phyloP scores from a whole-genome alignment of 768 basidiomycete genomes.

The Hydnum rufescens region DNA sequence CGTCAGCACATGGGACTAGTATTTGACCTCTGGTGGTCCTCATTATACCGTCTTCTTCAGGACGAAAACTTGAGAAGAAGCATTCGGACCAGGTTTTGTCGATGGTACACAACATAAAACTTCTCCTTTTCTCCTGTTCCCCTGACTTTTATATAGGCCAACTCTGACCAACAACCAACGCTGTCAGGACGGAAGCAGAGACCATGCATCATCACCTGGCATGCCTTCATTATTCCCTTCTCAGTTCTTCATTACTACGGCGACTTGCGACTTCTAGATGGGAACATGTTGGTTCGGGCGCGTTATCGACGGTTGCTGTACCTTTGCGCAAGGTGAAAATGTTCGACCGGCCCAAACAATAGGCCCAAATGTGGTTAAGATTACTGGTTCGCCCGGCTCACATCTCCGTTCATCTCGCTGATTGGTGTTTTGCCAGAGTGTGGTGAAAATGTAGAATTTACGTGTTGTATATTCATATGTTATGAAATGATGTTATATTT shows the following conservation, averaged over 20 bases:
- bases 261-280: constrained; percentile 85
- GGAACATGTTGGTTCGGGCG: constrained; percentile 81
- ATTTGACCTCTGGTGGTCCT: background rate
- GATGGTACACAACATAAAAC: constrained; percentile 46
- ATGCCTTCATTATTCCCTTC: background rate
- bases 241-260: constrained; percentile 94
- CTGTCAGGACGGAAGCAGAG: constrained; percentile 37
- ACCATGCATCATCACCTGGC: background rate
- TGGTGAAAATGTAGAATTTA: background rate
- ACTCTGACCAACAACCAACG: constrained; percentile 86
- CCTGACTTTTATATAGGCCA: constrained; percentile 38
- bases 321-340: constrained; percentile 88
- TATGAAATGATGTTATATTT: no score
- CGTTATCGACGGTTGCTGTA: constrained; percentile 85
- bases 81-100: constrained; percentile 71
- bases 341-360: constrained; percentile 82
- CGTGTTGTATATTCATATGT: no score
- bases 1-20: constrained; percentile 24
- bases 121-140: constrained; percentile 1
- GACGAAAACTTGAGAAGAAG: constrained; percentile 93
- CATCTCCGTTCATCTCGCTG: background rate
- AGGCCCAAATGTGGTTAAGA: constrained; percentile 75
- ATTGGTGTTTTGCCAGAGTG: background rate
- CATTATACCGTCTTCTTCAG: constrained; percentile 19
- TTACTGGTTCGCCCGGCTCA: constrained; percentile 40